Evolutionary conservation across 371 early-diverging fungal species (phyloP).

Genomic region (Fennellomyces sp.): DNA sequence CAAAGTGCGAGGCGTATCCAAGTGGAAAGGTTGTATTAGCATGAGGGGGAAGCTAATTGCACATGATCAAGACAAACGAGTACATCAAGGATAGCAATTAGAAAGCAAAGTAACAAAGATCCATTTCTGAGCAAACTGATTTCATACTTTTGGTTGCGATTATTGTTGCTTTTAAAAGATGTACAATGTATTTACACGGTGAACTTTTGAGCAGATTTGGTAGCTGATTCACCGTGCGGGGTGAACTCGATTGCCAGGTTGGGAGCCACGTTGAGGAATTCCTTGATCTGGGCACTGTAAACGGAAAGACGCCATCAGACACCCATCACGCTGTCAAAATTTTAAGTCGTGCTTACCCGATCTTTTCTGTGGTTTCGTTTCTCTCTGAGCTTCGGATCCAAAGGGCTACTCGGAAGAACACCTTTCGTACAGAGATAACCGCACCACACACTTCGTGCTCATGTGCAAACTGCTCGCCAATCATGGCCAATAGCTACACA

Average conservation of each 20-base stretch:
- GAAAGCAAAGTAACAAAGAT: no score
- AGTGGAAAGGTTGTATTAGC: no score
- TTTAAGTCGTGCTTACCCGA: constrained; percentile 62
- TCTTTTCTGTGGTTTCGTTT: constrained; percentile 58
- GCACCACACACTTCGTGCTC: constrained; percentile 88
- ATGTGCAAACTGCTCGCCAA: constrained; percentile 86
- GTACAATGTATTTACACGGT: constrained; percentile 11
- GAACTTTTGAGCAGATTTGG: constrained; percentile 30
- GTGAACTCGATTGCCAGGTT: constrained; percentile 47
- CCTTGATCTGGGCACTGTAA: constrained; percentile 59
- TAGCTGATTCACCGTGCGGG: constrained; percentile 44
- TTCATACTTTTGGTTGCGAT: no score
- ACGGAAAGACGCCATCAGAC: not conserved
- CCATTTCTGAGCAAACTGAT: no score
- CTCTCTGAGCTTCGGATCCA: constrained; percentile 87
- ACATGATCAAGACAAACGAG: no score
- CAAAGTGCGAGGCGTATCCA: no score
- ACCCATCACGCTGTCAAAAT: not conserved
- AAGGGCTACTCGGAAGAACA: constrained; percentile 80
- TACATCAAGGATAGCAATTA: no score
- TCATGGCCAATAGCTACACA: constrained; percentile 79
- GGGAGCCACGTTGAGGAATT: constrained; percentile 44
- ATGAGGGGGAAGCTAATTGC: no score
- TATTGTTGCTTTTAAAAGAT: not conserved
- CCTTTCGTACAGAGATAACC: constrained; percentile 85